Evolutionary conservation across 768 basidiomycete genomes (phyloP).

Genomic region (Collybiopsis luxurians): DNA sequence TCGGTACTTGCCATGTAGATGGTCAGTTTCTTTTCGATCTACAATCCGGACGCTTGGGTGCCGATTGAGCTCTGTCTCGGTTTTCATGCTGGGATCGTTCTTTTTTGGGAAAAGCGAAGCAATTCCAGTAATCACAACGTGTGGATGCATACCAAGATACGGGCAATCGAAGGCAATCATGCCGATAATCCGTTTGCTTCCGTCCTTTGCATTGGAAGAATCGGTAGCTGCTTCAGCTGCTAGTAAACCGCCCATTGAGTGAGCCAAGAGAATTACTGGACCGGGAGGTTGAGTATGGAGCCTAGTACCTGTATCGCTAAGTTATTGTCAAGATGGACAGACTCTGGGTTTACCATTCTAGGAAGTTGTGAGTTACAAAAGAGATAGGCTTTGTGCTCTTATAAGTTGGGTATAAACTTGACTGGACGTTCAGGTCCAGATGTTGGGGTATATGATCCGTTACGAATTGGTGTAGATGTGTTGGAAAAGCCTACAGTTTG

Average conservation of each 20-base stretch:
- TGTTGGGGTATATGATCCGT: slow-evolving; percentile 30
- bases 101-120: slow-evolving; percentile 47
- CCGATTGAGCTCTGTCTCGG: slow-evolving; percentile 40
- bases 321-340: background rate
- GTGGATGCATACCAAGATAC: slow-evolving; percentile 61
- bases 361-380: slow-evolving; percentile 47
- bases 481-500: slow-evolving; percentile 45
- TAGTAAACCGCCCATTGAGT: slow-evolving; percentile 62
- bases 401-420: slow-evolving; percentile 58
- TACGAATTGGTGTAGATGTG: slow-evolving; percentile 46
- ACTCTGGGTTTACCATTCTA: slow-evolving; percentile 44
- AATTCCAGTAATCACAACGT: slow-evolving; percentile 55
- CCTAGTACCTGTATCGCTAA: slow-evolving; percentile 29
- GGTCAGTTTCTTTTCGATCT: slow-evolving; percentile 42
- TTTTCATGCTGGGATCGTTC: slow-evolving; percentile 20
- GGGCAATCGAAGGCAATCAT: slow-evolving; percentile 60
- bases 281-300: slow-evolving; percentile 52
- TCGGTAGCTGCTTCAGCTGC: slow-evolving; percentile 55
- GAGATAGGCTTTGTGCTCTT: slow-evolving; percentile 54
- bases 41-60: slow-evolving; percentile 40
- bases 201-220: slow-evolving; percentile 31
- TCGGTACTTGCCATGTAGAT: slow-evolving; percentile 40
- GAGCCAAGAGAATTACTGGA: slow-evolving; percentile 52
- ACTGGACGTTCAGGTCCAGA: slow-evolving; percentile 37
- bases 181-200: slow-evolving; percentile 43